phyloP scores from a whole-genome alignment of 805 yeast species.

The Wickerhamomyces alni region DNA sequence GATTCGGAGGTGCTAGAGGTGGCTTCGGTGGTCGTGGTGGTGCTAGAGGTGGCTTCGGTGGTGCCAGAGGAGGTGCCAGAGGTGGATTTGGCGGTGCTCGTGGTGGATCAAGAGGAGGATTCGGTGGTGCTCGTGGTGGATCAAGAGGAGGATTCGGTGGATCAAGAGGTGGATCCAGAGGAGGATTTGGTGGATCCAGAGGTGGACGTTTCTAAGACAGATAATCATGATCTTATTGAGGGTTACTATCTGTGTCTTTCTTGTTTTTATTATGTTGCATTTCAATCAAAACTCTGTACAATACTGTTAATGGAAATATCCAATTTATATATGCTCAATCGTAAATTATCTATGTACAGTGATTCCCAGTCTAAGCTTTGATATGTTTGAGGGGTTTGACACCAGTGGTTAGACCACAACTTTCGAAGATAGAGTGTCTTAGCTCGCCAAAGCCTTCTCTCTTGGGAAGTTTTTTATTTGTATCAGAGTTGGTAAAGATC shows the following conservation, averaged over 20 bases:
- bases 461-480: slow-evolving; percentile 26
- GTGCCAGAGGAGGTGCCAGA: slow-evolving; percentile 26
- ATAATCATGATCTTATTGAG: too few relatives aligned
- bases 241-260: too few relatives aligned
- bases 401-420: slow-evolving; percentile 38
- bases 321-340: neutral
- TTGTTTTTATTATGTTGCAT: neutral
- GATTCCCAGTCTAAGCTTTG: neutral
- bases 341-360: neutral
- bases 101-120: slow-evolving; percentile 17
- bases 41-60: slow-evolving; percentile 37
- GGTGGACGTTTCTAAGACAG: slow-evolving; percentile 24
- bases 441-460: slow-evolving; percentile 52
- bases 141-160: slow-evolving; percentile 30
- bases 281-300: neutral
- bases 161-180: slow-evolving; percentile 26
- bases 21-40: slow-evolving; percentile 40
- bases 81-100: slow-evolving; percentile 32
- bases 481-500: slow-evolving; percentile 46
- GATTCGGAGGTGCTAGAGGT: slow-evolving; percentile 42
- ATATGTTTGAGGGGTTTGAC: slow-evolving; percentile 19
- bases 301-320: neutral
- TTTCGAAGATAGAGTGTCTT: slow-evolving; percentile 43
- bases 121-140: slow-evolving; percentile 20
- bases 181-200: slow-evolving; percentile 24